Base-by-base conservation (phyloP, 768 basidiomycete genomes). In the Rhodotorula toruloides region DNA sequence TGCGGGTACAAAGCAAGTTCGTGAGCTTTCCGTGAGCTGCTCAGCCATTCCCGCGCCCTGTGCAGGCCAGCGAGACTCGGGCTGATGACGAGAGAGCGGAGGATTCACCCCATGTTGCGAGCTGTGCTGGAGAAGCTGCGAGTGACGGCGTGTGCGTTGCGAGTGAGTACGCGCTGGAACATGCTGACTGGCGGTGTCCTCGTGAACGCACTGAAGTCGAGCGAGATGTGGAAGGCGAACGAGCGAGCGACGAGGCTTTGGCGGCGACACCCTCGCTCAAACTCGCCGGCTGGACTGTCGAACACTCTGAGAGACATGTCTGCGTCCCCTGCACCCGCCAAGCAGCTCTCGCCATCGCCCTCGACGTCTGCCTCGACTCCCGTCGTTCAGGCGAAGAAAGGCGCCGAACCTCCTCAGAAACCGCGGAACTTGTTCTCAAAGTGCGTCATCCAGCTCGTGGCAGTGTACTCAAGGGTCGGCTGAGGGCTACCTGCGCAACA, bases 401-500 rank as follows among this genome's bases (percentile, higher is more conserved):
- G 63, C 43, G 27, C 46, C 37, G 40, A 69, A 69, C 56, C 39
- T 69, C 54, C n/a, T n/a, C n/a, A n/a, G n/a, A n/a, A n/a, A n/a
- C n/a, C n/a, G n/a, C n/a, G n/a, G n/a, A n/a, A n/a, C n/a, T n/a
- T n/a, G n/a, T 69, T 69, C 63, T 37, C 59, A 22, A 59, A 52
- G 68, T 69, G 34, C 40, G 63, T n/a, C 13, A 3, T n/a, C n/a
- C n/a, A n/a, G n/a, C n/a, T n/a, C n/a, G n/a, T n/a, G n/a, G n/a
- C n/a, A n/a, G n/a, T n/a, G n/a, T n/a, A n/a, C n/a, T n/a, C n/a
- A n/a, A n/a, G n/a, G n/a, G n/a, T n/a, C n/a, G n/a, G n/a, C n/a
- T n/a, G n/a, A n/a, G n/a, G 1, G 1, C 42, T 39, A 25, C 58
- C 22, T 19, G 39, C 16, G 16, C 39, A 32, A 5, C 13, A 3